Conservation (phyloP, 768 basidiomycete species). For the Suillus fuscotomentosus region DNA sequence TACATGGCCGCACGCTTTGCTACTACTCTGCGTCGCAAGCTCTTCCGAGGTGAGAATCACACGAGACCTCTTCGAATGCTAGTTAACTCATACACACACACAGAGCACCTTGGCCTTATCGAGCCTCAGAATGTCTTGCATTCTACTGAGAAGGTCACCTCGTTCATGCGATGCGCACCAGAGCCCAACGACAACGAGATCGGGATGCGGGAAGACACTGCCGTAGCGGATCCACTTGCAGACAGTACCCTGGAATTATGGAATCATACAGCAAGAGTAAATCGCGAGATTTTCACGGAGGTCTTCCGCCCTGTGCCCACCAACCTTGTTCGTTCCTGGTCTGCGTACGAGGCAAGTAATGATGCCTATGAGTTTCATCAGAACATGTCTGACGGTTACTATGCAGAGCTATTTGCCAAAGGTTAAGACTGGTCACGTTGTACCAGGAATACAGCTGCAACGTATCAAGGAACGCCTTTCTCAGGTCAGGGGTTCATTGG, state of each 20-base stretch:
- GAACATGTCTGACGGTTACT: constrained; percentile 2
- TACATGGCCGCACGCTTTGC: constrained; percentile 81
- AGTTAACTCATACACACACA: constrained; percentile 42
- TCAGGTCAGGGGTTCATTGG: constrained; percentile 68
- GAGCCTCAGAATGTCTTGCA: constrained; percentile 54
- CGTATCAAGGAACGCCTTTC: constrained; percentile 76
- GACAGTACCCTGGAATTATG: constrained; percentile 59
- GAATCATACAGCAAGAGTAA: constrained; percentile 71
- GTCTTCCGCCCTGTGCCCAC: constrained; percentile 85
- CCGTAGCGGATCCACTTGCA: constrained; percentile 78
- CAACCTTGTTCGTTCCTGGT: constrained; percentile 78
- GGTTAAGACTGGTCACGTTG: constrained; percentile 79
- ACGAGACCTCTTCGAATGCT: constrained; percentile 8
- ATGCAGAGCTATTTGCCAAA: constrained; percentile 72
- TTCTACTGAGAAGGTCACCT: constrained; percentile 40
- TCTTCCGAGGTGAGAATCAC: constrained; percentile 66
- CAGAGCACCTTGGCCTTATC: constrained; percentile 88
- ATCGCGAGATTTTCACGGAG: constrained; percentile 84
- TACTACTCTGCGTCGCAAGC: constrained; percentile 73
- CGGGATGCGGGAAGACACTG: constrained; percentile 49
- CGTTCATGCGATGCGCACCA: constrained; percentile 83
- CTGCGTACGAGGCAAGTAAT: constrained; percentile 65
- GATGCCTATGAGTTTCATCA: constrained; percentile 1
- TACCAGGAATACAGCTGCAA: constrained; percentile 58
- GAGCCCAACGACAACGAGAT: constrained; percentile 67